Percentiles rank a stretch among this genome's conserved stretches.
These are phyloP conservation scores for Neurospora africana DNA, from an alignment of 495 filamentous ascomycete genomes.

Conservation along the genomic window DNA sequence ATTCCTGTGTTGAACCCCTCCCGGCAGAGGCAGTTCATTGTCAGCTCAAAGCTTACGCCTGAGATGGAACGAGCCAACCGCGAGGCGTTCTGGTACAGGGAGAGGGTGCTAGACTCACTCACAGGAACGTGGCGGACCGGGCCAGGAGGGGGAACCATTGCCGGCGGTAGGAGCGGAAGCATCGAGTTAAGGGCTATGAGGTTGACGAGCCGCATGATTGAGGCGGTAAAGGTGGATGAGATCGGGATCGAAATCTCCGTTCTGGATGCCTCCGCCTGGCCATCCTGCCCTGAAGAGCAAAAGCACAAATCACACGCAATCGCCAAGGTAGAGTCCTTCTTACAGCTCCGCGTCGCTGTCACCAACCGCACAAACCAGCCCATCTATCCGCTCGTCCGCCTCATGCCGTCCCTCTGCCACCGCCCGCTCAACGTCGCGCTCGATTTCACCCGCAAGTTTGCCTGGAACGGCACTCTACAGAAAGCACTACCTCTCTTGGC, in stretches of 20 bases:
- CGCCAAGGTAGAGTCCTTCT: slow-evolving; percentile 59
- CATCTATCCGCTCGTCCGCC: slow-evolving; percentile 60
- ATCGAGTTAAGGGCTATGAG: slow-evolving; percentile 68
- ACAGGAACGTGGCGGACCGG: slow-evolving; percentile 50
- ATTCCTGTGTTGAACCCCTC: slow-evolving; percentile 73
- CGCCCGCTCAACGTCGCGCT: slow-evolving; percentile 64
- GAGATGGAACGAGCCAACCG: slow-evolving; percentile 67
- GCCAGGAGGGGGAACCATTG: slow-evolving; percentile 21
- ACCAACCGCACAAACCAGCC: slow-evolving; percentile 60
- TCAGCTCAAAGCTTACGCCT: slow-evolving; percentile 68
- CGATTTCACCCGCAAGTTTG: slow-evolving; percentile 72
- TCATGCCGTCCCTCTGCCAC: slow-evolving; percentile 67
- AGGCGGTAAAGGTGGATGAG: slow-evolving; percentile 73
- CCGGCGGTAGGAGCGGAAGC: slow-evolving; percentile 50
- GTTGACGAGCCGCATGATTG: slow-evolving; percentile 68
- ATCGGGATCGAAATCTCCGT: slow-evolving; percentile 56
- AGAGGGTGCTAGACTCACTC: slow-evolving; percentile 65
- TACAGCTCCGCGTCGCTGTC: slow-evolving; percentile 56
- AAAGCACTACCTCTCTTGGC: slow-evolving; percentile 52
- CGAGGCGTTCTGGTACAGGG: slow-evolving; percentile 88
- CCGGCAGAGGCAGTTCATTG: slow-evolving; percentile 76
- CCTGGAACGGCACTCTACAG: slow-evolving; percentile 78
- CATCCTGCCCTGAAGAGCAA: slow-evolving; percentile 11
- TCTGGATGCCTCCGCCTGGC: slow-evolving; percentile 17
- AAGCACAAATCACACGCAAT: slow-evolving; percentile 24